These are phyloP conservation scores for Annulohypoxylon stygium DNA, from an alignment of 495 filamentous ascomycete genomes.

Conservation along the genomic window DNA sequence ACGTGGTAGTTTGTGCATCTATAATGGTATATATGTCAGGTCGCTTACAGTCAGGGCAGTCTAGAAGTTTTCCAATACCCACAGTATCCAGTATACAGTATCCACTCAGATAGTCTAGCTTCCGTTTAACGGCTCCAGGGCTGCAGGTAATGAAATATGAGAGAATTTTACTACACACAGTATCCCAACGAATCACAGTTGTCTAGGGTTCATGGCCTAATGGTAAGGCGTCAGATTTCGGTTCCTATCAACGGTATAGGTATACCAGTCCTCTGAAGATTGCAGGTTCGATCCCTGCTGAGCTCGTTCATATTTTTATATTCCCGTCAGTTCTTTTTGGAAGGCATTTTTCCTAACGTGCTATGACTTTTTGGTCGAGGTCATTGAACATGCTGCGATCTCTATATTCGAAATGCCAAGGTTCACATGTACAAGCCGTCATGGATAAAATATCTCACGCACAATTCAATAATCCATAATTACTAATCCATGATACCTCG, in stretches of 20 bases:
- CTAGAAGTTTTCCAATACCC: neutral
- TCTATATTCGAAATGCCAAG: no score
- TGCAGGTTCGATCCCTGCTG: constrained; percentile 50
- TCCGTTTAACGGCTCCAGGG: neutral
- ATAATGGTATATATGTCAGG: neutral
- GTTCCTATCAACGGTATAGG: constrained; percentile 1
- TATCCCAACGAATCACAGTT: neutral
- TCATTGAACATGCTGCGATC: no score
- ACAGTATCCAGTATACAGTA: neutral
- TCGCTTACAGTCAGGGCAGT: neutral
- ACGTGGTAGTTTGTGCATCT: constrained; percentile 35
- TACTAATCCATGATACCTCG: neutral
- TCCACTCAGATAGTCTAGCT: neutral
- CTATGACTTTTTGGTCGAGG: no score
- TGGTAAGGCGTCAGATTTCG: constrained; percentile 46
- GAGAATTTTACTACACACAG: neutral
- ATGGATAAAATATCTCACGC: no score
- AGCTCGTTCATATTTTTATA: constrained; percentile 27
- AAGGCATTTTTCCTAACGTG: neutral
- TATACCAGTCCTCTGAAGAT: constrained; percentile 38
- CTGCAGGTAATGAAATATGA: neutral
- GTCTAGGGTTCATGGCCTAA: constrained; percentile 39
- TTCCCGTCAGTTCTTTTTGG: neutral
- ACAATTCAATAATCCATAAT: no score
- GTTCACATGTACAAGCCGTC: no score